Evolutionary conservation across 306 rosid species (phyloP).

Genomic region (Corylus americana): DNA sequence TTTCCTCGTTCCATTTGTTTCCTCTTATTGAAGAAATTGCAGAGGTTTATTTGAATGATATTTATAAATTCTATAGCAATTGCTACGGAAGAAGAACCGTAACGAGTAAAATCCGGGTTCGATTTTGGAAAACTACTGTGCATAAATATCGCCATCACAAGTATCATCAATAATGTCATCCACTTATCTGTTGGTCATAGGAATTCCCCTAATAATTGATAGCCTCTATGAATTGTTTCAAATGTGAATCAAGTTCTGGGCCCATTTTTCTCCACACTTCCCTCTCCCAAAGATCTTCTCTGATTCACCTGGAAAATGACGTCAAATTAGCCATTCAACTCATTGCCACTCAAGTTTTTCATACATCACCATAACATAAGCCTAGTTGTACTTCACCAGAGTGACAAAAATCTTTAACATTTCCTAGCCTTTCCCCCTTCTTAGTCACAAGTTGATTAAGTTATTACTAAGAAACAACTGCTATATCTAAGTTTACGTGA

Average conservation of each 20-base stretch:
- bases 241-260: conserved; percentile 38
- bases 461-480: too few species aligned
- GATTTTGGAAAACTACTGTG: conserved; percentile 20
- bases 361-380: too few species aligned
- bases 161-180: conserved; percentile 21
- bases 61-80: background rate
- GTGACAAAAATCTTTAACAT: too few species aligned
- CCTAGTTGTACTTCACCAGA: too few species aligned
- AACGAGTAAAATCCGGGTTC: conserved; percentile 11
- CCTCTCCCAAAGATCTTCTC: background rate
- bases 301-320: conserved; percentile 9
- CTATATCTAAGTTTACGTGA: too few species aligned
- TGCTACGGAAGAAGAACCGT: background rate
- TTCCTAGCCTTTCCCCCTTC: too few species aligned
- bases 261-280: conserved; percentile 26
- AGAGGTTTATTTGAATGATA: background rate
- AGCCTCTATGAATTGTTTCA: conserved; percentile 32
- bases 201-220: conserved; percentile 8
- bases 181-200: conserved; percentile 32
- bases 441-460: too few species aligned
- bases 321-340: background rate
- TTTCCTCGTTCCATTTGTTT: conserved; percentile 11
- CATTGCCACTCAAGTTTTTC: too few species aligned
- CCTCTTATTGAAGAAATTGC: background rate
- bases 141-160: conserved; percentile 19